A percentile compares a stretch with the other conserved stretches of the same genome.
Evolutionary conservation across 371 early-diverging fungal species (phyloP).

Genomic region (Lichtheimia corymbifera): DNA sequence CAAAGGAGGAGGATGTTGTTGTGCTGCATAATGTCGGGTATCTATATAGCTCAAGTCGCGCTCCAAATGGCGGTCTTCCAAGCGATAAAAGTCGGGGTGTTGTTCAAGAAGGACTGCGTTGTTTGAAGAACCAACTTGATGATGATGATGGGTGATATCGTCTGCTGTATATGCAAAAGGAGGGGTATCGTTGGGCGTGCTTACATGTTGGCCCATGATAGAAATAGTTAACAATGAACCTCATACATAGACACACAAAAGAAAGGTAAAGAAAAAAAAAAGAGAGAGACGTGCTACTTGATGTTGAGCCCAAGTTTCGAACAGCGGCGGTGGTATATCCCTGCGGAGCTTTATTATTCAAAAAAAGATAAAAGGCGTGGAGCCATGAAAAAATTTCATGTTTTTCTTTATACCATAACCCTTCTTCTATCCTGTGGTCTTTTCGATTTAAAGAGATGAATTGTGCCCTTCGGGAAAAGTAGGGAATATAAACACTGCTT

Average conservation of each 20-base stretch:
- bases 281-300: too few species aligned
- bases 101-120: not conserved
- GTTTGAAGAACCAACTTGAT: too few species aligned
- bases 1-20: too few species aligned
- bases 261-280: too few species aligned
- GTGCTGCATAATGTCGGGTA: slow-evolving; percentile 25
- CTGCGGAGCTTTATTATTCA: too few species aligned
- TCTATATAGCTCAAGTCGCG: slow-evolving; percentile 25
- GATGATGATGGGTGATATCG: not conserved
- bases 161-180: slow-evolving; percentile 6
- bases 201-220: slow-evolving; percentile 3
- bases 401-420: slow-evolving; percentile 9
- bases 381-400: not conserved
- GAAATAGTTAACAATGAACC: too few species aligned
- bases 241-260: too few species aligned
- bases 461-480: slow-evolving; percentile 16
- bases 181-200: not conserved
- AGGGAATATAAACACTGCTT: not conserved
- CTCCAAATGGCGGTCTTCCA: slow-evolving; percentile 15
- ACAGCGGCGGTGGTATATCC: too few species aligned
- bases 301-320: too few species aligned
- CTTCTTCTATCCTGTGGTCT: slow-evolving; percentile 14
- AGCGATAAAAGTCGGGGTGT: not conserved
- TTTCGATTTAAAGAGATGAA: slow-evolving; percentile 6
- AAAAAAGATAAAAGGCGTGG: too few species aligned